Conservation (phyloP, 2,329 filamentous ascomycete species). For the Verticillium zaregamsianum region DNA sequence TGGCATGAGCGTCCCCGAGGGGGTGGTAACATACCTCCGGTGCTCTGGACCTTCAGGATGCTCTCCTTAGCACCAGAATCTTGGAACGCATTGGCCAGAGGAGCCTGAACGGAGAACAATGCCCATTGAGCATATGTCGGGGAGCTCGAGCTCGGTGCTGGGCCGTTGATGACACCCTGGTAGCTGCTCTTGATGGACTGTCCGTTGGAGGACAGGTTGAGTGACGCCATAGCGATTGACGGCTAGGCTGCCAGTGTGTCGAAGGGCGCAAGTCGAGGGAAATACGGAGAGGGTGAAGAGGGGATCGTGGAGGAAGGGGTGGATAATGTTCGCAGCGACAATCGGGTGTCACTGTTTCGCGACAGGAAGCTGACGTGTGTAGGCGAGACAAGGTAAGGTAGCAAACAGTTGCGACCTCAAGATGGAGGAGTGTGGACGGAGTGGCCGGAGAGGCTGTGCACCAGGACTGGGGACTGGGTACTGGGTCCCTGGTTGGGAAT, state of each 20-base stretch:
- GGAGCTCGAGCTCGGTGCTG: constrained; percentile 54
- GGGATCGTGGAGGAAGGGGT: background rate
- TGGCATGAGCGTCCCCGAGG: background rate
- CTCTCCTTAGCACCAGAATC: constrained; percentile 85
- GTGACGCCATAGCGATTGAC: constrained; percentile 61
- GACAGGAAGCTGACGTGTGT: constrained; percentile 12
- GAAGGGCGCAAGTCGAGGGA: background rate
- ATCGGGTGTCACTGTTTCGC: background rate
- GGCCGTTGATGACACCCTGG: constrained; percentile 52
- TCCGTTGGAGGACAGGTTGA: constrained; percentile 76
- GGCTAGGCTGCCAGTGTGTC: constrained; percentile 2
- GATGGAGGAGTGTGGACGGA: constrained; percentile 1
- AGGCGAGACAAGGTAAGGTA: background rate
- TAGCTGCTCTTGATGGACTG: constrained; percentile 83
- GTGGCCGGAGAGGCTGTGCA: constrained; percentile 3
- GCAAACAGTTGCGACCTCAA: background rate
- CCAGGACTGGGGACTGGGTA: background rate
- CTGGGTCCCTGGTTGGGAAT: background rate
- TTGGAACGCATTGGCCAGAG: constrained; percentile 89
- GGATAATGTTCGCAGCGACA: background rate
- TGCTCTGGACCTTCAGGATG: constrained; percentile 88
- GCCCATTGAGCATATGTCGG: constrained; percentile 90
- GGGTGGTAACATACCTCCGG: constrained; percentile 60
- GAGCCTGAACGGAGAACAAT: constrained; percentile 87
- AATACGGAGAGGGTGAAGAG: constrained; percentile 1